Evolutionary conservation across 768 basidiomycete species (phyloP).

Genomic region (Grammothele lineata): DNA sequence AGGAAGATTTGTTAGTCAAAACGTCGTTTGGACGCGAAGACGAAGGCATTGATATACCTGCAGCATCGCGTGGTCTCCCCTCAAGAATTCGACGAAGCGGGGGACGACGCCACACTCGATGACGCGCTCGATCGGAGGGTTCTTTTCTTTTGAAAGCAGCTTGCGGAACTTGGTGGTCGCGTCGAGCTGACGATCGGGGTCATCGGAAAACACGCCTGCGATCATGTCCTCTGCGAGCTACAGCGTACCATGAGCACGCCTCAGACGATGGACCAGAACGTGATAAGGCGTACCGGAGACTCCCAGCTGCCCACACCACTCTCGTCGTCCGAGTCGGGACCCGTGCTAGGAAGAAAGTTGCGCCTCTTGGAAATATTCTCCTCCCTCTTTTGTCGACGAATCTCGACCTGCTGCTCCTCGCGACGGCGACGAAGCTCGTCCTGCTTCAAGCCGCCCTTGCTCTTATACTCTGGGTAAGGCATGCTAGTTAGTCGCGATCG

Average conservation of each 20-base stretch:
- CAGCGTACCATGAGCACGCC: conserved; percentile 2
- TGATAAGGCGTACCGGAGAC: conserved; percentile 54
- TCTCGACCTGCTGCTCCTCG: conserved; percentile 98
- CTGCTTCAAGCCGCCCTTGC: conserved; percentile 82
- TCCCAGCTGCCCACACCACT: conserved; percentile 67
- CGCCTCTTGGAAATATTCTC: conserved; percentile 98
- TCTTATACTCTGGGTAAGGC: conserved; percentile 71
- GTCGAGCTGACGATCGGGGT: conserved; percentile 89
- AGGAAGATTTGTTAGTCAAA: not conserved
- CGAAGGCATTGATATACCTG: conserved; percentile 59
- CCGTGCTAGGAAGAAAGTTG: conserved; percentile 77
- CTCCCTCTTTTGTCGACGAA: conserved; percentile 96
- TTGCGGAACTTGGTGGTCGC: conserved; percentile 99
- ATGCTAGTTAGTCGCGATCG: conserved; percentile 33
- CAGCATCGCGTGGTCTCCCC: conserved; percentile 75
- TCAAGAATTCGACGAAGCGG: conserved; percentile 94
- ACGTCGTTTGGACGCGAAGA: too few relatives aligned
- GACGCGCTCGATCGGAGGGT: conserved; percentile 97
- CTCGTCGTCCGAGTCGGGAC: conserved; percentile 91
- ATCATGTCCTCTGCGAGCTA: conserved; percentile 89
- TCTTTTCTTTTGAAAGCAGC: conserved; percentile 98
- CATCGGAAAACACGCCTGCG: conserved; percentile 85
- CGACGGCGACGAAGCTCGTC: conserved; percentile 94
- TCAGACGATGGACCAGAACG: conserved; percentile 13
- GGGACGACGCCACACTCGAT: conserved; percentile 97